Percentiles rank a stretch among this genome's conserved stretches.
phyloP scores from a whole-genome alignment of 495 filamentous ascomycete species.

The Xylaria longipes region DNA sequence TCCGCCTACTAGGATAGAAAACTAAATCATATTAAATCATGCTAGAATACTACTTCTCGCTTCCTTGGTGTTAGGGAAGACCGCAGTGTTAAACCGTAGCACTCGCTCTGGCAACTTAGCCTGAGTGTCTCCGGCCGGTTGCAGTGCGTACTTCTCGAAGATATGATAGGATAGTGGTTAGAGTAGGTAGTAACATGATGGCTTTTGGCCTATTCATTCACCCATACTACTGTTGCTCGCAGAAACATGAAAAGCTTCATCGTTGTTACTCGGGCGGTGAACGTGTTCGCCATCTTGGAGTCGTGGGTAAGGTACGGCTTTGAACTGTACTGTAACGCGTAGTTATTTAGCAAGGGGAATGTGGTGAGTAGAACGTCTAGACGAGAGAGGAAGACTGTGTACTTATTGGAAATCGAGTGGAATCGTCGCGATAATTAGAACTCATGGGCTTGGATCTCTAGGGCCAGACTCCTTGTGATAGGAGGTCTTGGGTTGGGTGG shows the following conservation, averaged over 20 bases:
- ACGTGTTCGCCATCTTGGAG: no score
- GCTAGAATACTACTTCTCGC: neutral
- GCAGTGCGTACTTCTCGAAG: neutral
- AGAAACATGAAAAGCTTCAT: neutral
- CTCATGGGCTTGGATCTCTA: no score
- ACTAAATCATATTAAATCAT: neutral
- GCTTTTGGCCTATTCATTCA: neutral
- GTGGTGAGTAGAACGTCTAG: no score
- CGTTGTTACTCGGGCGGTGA: neutral
- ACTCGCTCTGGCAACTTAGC: neutral
- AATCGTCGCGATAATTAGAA: no score
- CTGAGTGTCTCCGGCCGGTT: neutral
- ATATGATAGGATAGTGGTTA: slow-evolving; percentile 20
- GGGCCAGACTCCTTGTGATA: no score
- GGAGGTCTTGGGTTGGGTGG: no score
- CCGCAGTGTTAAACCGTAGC: neutral
- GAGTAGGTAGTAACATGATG: slow-evolving; percentile 7
- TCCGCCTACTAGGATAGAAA: neutral
- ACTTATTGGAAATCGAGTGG: no score
- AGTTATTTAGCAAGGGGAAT: no score
- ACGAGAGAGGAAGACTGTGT: no score
- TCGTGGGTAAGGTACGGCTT: no score
- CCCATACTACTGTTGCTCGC: neutral
- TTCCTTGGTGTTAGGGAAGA: neutral
- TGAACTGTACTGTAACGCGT: no score